Evolutionary conservation across 345 rosid genomes (phyloP).

Genomic region (Eucalyptus guilfoylei): DNA sequence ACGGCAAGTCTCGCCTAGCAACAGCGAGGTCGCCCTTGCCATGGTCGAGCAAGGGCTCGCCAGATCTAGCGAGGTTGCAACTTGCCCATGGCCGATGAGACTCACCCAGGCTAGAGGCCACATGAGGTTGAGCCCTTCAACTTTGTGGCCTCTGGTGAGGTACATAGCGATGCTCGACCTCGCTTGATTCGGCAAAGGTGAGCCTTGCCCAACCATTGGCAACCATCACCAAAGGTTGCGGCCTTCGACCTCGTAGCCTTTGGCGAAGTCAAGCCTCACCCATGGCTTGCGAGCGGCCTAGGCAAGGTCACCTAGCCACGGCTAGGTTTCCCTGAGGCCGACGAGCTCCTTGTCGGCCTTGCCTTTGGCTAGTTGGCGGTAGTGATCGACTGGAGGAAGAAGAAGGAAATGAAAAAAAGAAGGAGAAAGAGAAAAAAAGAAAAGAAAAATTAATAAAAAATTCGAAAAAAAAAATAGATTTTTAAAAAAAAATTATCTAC

Average conservation of each 20-base stretch:
- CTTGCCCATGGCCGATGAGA: background rate
- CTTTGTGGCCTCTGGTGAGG: no score
- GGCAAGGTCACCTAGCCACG: no score
- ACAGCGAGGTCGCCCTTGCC: background rate
- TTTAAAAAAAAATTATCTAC: no score
- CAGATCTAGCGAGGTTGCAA: accelerated
- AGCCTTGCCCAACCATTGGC: no score
- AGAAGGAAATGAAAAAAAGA: background rate
- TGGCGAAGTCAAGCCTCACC: accelerated
- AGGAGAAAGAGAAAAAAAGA: accelerated
- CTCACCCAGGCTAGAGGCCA: accelerated
- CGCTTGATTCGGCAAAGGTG: no score
- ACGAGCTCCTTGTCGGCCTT: accelerated
- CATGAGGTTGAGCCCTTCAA: no score
- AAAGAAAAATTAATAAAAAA: no score
- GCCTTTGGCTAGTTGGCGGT: accelerated
- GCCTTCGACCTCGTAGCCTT: accelerated
- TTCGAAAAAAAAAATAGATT: no score
- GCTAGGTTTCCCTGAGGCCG: background rate
- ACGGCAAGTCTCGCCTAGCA: no score
- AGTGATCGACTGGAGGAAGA: accelerated
- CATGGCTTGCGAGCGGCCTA: no score
- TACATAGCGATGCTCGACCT: background rate
- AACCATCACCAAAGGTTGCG: accelerated
- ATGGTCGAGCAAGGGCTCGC: background rate